phyloP scores from a whole-genome alignment of 2,329 filamentous ascomycete genomes.

The Colletotrichum tropicicola region DNA sequence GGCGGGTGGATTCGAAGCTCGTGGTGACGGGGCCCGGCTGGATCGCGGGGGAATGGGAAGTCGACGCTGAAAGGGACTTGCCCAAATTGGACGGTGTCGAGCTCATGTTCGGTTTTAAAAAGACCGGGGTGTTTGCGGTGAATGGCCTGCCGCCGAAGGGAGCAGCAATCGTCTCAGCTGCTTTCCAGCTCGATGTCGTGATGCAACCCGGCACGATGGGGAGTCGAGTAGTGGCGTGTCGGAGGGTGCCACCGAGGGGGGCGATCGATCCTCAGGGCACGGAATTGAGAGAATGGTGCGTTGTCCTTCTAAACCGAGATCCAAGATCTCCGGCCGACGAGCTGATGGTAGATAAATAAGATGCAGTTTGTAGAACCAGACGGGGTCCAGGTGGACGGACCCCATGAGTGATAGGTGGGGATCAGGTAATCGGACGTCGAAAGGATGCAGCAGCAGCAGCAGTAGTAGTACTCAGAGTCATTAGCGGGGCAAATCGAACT shows the following conservation, averaged over 20 bases:
- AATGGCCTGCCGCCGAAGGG: background rate
- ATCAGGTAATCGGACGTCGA: constrained; percentile 45
- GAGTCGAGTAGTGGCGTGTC: background rate
- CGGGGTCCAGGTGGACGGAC: constrained; percentile 46
- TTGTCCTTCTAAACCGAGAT: background rate
- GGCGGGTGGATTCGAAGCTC: constrained; percentile 61
- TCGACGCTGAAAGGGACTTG: constrained; percentile 60
- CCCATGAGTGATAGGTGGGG: constrained; percentile 43
- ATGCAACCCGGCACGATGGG: constrained; percentile 10
- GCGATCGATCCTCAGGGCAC: background rate
- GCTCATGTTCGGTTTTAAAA: constrained; percentile 32
- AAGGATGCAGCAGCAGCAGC: constrained; percentile 40
- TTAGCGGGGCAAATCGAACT: constrained; percentile 44
- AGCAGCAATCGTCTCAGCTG: background rate
- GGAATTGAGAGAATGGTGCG: background rate
- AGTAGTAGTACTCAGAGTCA: constrained; percentile 43
- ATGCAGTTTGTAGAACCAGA: constrained; percentile 29
- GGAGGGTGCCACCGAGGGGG: background rate
- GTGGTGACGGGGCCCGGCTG: constrained; percentile 53
- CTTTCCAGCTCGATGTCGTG: constrained; percentile 7
- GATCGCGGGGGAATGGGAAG: constrained; percentile 50
- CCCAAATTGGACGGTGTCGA: constrained; percentile 50
- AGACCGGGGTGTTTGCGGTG: background rate
- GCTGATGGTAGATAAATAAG: constrained; percentile 1
- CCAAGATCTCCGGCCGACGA: background rate